A percentile compares a stretch with the other conserved stretches of the same genome.
Conservation (phyloP, 78 protist species). For the Dictyostelium firmibasis region DNA sequence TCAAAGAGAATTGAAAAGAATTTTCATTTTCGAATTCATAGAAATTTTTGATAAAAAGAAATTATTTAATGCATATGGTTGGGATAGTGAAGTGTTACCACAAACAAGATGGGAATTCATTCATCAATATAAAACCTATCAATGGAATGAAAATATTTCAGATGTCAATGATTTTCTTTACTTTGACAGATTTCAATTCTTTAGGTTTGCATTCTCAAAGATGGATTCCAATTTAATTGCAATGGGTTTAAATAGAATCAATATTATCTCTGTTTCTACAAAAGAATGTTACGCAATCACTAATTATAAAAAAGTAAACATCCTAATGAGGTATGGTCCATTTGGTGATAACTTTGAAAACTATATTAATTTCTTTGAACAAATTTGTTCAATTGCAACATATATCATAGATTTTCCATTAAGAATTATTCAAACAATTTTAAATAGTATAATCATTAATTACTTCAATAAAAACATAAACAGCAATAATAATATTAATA, state of each 20-base stretch:
- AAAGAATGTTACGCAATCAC: neutral
- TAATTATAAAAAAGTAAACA: neutral
- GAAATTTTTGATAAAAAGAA: neutral
- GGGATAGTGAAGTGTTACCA: neutral
- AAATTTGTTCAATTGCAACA: neutral
- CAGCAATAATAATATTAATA: too few species aligned
- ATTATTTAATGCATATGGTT: neutral
- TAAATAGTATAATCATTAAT: neutral
- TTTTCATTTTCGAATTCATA: neutral
- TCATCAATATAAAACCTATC: neutral
- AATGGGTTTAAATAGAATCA: neutral
- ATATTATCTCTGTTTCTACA: neutral
- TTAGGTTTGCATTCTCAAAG: neutral
- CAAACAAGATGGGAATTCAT: neutral
- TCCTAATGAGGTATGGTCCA: neutral
- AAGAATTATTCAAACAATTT: neutral
- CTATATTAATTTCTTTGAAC: neutral
- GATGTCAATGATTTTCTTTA: neutral
- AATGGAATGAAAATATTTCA: neutral
- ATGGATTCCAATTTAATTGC: neutral
- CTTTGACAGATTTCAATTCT: neutral
- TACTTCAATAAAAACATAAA: too few species aligned
- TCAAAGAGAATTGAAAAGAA: neutral
- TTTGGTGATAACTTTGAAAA: neutral
- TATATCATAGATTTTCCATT: neutral